Conservation (phyloP, 345 rosid genomes). For the Xanthoceras sorbifolium region DNA sequence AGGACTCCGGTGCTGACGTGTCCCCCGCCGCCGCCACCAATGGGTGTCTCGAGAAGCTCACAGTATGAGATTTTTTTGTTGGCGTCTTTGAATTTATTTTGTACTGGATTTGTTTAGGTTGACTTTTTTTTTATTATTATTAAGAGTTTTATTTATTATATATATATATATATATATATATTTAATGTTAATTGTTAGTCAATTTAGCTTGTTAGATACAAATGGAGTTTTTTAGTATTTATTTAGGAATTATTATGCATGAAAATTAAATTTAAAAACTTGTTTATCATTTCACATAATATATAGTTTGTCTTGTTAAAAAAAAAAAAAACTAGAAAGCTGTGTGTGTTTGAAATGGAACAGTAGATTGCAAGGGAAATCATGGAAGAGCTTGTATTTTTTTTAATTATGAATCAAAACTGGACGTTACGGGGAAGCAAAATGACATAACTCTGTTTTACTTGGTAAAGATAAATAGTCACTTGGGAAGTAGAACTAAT, state of each 20-base stretch:
- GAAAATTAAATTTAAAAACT: not conserved
- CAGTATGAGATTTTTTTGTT: constrained; percentile 36
- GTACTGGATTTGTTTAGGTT: constrained; percentile 8
- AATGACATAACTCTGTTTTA: no score
- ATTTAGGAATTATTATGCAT: not conserved
- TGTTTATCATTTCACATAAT: not conserved
- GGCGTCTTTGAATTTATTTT: not conserved
- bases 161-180: no score
- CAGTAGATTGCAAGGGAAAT: no score
- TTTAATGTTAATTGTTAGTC: not conserved
- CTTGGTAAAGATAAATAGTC: not conserved
- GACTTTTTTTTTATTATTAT: not conserved
- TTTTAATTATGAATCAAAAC: no score
- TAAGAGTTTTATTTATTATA: no score
- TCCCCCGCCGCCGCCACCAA: not conserved
- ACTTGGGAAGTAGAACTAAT: not conserved
- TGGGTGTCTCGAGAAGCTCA: constrained; percentile 47
- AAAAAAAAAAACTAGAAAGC: no score
- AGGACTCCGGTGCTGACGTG: constrained; percentile 20
- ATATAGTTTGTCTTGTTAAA: not conserved
- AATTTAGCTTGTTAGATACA: not conserved
- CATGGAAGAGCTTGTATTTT: no score
- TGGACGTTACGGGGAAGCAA: no score
- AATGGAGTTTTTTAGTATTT: not conserved
- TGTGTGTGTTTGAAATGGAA: no score